Percentiles rank a stretch among this genome's conserved stretches.
These are phyloP conservation scores for Isochrysis galbana DNA, from an alignment of 78 protist species.

Conservation along the genomic window DNA sequence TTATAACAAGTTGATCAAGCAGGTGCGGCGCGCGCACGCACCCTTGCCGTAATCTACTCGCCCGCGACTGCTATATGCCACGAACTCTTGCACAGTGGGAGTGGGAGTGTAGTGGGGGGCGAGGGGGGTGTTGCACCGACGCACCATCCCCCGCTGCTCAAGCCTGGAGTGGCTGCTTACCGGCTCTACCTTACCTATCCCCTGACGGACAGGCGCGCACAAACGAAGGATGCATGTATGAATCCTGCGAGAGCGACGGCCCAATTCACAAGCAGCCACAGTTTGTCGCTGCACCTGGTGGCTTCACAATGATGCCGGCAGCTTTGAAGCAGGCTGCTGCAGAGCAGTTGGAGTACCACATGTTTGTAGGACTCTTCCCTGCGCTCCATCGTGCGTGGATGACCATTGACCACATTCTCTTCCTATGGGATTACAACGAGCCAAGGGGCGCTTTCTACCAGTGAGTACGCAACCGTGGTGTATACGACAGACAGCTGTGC, in stretches of 20 bases:
- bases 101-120: too few species aligned
- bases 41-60: not conserved
- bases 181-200: not conserved
- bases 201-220: constrained; percentile 3
- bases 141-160: too few species aligned
- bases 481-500: too few species aligned
- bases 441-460: not conserved
- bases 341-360: not conserved
- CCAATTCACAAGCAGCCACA: not conserved
- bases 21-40: not conserved
- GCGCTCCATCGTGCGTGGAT: constrained; percentile 55
- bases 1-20: not conserved
- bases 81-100: too few species aligned
- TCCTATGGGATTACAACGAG: constrained; percentile 44
- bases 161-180: too few species aligned
- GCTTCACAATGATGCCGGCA: constrained; percentile 3
- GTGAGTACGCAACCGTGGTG: not conserved
- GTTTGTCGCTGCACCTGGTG: not conserved
- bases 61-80: not conserved
- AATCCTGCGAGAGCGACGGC: not conserved
- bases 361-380: not conserved
- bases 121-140: too few species aligned
- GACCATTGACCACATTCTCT: constrained; percentile 36
- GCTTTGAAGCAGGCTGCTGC: constrained; percentile 1
- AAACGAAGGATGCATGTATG: not conserved